Percentiles rank a stretch among this genome's conserved stretches.
Conservation (phyloP, 805 yeast species). For the Wickerhamiella kurtzmanii region DNA sequence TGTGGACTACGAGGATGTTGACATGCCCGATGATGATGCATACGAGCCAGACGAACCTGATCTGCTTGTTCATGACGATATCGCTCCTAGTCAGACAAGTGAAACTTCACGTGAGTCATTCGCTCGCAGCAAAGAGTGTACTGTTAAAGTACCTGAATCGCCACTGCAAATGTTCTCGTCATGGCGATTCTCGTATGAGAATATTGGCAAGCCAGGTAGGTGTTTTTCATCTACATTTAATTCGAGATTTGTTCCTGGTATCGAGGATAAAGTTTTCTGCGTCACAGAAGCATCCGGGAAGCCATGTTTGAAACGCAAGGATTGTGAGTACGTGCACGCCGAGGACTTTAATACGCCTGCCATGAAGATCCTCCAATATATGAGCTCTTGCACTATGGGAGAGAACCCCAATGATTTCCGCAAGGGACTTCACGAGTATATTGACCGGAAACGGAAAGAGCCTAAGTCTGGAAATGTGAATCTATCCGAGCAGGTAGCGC, state of each 20-base stretch:
- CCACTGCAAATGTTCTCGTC: constrained; percentile 13
- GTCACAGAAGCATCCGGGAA: constrained; percentile 8
- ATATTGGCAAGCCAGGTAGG: constrained; percentile 1
- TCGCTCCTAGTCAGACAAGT: no score
- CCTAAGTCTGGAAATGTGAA: neutral
- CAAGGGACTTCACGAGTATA: neutral
- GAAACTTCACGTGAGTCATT: no score
- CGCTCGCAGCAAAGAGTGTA: no score
- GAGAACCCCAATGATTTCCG: neutral
- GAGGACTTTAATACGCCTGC: constrained; percentile 11
- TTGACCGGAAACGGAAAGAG: neutral
- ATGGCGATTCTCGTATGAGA: constrained; percentile 15
- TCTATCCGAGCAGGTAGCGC: neutral
- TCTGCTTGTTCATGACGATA: neutral
- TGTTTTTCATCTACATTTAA: constrained; percentile 16
- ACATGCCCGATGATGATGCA: neutral
- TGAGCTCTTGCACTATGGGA: constrained; percentile 3
- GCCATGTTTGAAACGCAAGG: constrained; percentile 3
- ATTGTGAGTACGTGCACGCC: constrained; percentile 15
- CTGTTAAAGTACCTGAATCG: neutral
- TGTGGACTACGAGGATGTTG: neutral
- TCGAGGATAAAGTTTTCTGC: constrained; percentile 10
- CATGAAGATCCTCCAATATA: constrained; percentile 9
- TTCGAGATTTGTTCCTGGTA: constrained; percentile 11
- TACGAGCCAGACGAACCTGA: neutral